These are phyloP conservation scores for Arabis alpina DNA, from an alignment of 345 rosid species.

Conservation along the genomic window DNA sequence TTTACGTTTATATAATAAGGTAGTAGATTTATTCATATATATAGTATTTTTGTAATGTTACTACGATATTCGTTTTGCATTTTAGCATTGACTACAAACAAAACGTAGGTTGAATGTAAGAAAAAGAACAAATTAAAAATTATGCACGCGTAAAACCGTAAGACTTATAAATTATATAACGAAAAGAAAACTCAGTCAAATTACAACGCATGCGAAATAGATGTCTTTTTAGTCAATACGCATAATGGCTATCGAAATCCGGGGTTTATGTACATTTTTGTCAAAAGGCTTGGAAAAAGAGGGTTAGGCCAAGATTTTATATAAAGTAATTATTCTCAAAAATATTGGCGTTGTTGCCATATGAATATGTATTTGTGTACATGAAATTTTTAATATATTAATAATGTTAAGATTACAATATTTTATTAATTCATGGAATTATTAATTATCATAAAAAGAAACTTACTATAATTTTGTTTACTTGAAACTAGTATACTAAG, in stretches of 20 bases:
- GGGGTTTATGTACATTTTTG: slow-evolving; percentile 32
- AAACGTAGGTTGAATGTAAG: not conserved
- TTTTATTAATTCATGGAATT: no score
- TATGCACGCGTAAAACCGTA: not conserved
- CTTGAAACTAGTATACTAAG: no score
- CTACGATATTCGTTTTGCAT: not conserved
- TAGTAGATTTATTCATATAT: no score
- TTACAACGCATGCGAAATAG: slow-evolving; percentile 17
- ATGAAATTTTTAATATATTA: no score
- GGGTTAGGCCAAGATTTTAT: no score
- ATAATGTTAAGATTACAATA: no score
- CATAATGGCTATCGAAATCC: slow-evolving; percentile 13
- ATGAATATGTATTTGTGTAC: no score
- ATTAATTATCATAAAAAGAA: no score
- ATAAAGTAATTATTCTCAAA: no score
- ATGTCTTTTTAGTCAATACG: slow-evolving; percentile 1
- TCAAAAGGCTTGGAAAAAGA: not conserved
- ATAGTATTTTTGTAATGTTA: not conserved
- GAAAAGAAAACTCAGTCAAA: slow-evolving; percentile 13
- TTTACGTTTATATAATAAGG: no score
- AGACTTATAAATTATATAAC: not conserved
- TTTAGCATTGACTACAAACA: not conserved
- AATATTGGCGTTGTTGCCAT: no score
- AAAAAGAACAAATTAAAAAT: not conserved
- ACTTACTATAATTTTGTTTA: no score